Evolutionary conservation across 805 yeast species (phyloP), one percentile per base, ranked within the genome.

Genomic region (Ogataea zsoltii): DNA sequence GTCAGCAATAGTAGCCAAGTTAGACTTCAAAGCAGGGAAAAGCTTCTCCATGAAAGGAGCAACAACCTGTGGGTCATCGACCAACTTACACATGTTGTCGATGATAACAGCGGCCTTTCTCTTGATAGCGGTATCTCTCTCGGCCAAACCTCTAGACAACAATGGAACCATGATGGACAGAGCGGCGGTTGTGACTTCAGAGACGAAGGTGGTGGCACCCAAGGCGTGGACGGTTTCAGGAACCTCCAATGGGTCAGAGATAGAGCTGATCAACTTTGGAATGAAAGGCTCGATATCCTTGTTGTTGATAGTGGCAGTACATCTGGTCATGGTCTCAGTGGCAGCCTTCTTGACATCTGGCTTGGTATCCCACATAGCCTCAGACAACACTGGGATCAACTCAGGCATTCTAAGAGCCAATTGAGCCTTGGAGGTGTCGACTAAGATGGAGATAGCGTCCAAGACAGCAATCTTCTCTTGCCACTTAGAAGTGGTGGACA

Each of bases 331-430:
- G 73, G 98, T 89, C 65, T 83, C 84, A 62, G 94, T 87, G 57
- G 99, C 98, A 70, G 95, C 96, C 61, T 79, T 81, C 85, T 94
- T 94, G 70, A 94, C 99, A 69, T 94, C 98, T 75, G 81, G 79
- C 85, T 94, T 94, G 76, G 99, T 94, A 77, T 94, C 99, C 99
- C 99, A 94, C 98, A 94, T 94, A 66, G 97, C 89, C 80, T 94
- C 99, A 63, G 99, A 94, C 66, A 94, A 79, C 60, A 85, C 94
- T 74, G 99, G 99, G 66, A 94, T 92, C 72, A 94, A 83, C 81
- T 94, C 98, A 67, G 98, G 96, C 98, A 94, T 94, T 83, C 99
- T 90, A 67, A 94, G 82, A 62, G 99, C 96, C 61, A 94, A 79
- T 81, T 91, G 99, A 63, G 75, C 86, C 75, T 91, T 92, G 63